Conservation (phyloP, 2,329 filamentous ascomycete species). For the Alternaria sp. region DNA sequence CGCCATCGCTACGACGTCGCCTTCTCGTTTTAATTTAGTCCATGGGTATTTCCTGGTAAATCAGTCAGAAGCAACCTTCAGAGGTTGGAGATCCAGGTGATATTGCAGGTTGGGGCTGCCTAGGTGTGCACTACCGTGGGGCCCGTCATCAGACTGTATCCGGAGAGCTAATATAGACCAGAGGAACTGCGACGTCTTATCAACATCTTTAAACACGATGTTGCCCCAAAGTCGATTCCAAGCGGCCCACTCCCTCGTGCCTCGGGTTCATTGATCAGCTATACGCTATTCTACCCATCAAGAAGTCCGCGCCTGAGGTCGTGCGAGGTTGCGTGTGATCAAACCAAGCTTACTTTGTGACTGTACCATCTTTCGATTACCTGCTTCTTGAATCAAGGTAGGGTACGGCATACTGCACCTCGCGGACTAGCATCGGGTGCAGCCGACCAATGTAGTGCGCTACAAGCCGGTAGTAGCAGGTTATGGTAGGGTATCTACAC, state of each 20-base stretch:
- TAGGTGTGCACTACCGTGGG: not conserved
- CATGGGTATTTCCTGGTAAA: not conserved
- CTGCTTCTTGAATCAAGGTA: not conserved
- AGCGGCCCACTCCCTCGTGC: not conserved
- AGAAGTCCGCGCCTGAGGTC: not conserved
- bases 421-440: not conserved
- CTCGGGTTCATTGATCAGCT: not conserved
- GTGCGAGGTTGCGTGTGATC: not conserved
- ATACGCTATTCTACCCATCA: not conserved
- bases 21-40: not conserved
- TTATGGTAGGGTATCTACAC: not conserved
- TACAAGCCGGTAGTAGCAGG: not conserved
- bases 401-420: not conserved
- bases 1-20: not conserved
- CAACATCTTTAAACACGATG: not conserved
- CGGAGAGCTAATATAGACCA: not conserved
- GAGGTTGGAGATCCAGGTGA: not conserved
- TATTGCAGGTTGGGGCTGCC: not conserved
- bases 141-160: not conserved
- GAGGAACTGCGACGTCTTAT: not conserved
- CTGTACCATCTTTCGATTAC: not conserved
- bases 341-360: not conserved
- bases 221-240: not conserved
- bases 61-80: not conserved
- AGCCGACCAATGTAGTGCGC: not conserved